Conservation (phyloP, 768 basidiomycete species). For the Amanita subjunquillea region DNA sequence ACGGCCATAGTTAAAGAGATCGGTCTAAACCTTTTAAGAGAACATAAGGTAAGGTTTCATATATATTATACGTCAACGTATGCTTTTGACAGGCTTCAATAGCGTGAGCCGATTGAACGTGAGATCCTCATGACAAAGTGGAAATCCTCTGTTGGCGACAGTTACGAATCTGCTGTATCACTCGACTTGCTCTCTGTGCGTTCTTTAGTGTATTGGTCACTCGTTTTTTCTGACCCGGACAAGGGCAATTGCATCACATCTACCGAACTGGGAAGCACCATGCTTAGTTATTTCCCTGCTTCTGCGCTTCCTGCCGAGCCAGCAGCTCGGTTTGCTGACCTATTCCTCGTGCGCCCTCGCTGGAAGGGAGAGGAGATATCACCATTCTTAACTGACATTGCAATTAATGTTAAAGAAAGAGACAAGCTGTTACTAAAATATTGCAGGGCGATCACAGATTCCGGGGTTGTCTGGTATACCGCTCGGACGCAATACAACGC, state of each 20-base stretch:
- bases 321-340: slow-evolving; percentile 71
- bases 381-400: slow-evolving; percentile 76
- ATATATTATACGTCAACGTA: background rate
- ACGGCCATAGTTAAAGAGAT: slow-evolving; percentile 58
- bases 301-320: slow-evolving; percentile 70
- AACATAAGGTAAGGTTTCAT: slow-evolving; percentile 35
- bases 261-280: slow-evolving; percentile 20
- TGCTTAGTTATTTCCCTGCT: slow-evolving; percentile 65
- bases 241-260: slow-evolving; percentile 71
- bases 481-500: slow-evolving; percentile 53
- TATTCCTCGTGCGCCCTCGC: slow-evolving; percentile 70
- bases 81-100: background rate
- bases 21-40: slow-evolving; percentile 64
- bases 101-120: slow-evolving; percentile 54
- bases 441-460: slow-evolving; percentile 66
- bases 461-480: slow-evolving; percentile 65
- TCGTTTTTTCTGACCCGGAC: background rate
- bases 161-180: slow-evolving; percentile 54
- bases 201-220: background rate
- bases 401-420: slow-evolving; percentile 75
- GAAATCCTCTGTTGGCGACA: slow-evolving; percentile 69
- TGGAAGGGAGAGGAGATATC: slow-evolving; percentile 77
- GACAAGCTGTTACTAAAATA: slow-evolving; percentile 85
- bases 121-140: slow-evolving; percentile 54
- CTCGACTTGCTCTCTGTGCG: slow-evolving; percentile 60